A percentile compares a stretch with the other conserved stretches of the same genome.
These are phyloP conservation scores for Camelina laxa DNA, from an alignment of 345 rosid genomes.

Conservation along the genomic window DNA sequence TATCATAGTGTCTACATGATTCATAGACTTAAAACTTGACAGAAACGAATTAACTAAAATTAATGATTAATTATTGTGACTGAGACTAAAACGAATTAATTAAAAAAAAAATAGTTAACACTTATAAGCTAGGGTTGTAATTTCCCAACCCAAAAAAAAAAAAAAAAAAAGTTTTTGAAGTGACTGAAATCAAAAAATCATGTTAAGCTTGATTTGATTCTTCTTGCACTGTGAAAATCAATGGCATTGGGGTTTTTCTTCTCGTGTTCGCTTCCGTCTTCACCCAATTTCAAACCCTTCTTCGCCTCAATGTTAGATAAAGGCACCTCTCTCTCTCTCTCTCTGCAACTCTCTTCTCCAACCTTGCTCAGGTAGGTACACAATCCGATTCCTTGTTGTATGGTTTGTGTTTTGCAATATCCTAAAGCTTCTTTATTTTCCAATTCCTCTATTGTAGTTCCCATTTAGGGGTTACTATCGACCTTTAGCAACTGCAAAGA, in stretches of 20 bases:
- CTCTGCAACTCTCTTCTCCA: neutral
- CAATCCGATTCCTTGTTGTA: neutral
- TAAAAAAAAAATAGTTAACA: no score
- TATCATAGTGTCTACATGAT: no score
- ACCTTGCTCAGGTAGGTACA: conserved; percentile 5
- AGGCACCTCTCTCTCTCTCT: no score
- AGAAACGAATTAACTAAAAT: neutral
- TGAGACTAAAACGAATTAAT: no score
- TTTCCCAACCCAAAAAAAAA: no score
- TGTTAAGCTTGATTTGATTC: neutral
- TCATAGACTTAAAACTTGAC: neutral
- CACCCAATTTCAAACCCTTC: neutral
- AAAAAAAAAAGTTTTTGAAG: neutral
- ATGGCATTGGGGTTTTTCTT: neutral
- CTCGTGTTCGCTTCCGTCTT: neutral
- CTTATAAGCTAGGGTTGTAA: neutral
- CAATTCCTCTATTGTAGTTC: neutral
- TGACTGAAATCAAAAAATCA: neutral
- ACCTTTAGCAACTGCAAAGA: neutral
- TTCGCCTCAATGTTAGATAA: neutral
- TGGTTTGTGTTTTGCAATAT: neutral
- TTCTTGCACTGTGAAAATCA: neutral
- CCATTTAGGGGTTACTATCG: neutral
- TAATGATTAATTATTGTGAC: no score
- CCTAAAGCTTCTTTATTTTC: neutral